phyloP scores from a whole-genome alignment of 1,284 basidiomycete genomes.

The Stereum hirsutum region DNA sequence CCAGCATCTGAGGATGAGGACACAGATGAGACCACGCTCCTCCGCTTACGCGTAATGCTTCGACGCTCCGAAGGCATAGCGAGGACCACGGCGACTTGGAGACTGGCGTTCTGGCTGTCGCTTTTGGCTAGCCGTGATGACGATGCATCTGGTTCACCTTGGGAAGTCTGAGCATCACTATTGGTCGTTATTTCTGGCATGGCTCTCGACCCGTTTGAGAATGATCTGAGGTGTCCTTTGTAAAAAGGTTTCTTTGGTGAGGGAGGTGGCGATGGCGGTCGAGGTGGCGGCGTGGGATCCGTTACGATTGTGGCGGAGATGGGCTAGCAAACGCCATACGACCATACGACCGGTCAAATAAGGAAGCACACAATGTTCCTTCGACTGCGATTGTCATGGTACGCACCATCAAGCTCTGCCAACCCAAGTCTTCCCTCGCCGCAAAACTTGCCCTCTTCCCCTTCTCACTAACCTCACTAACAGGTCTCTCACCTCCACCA shows the following conservation, averaged over 20 bases:
- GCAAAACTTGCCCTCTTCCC: too few relatives aligned
- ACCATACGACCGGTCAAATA: neutral
- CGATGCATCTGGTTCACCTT: neutral
- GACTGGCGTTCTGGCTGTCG: neutral
- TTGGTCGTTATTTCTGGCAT: neutral
- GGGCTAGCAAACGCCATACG: neutral
- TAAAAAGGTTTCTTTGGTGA: too few relatives aligned
- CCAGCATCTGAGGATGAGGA: too few relatives aligned
- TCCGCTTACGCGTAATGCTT: too few relatives aligned
- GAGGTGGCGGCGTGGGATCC: neutral
- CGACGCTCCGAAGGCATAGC: constrained; percentile 17
- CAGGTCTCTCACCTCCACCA: too few relatives aligned
- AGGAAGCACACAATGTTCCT: too few relatives aligned
- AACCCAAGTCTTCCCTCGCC: too few relatives aligned
- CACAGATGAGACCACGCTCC: too few relatives aligned
- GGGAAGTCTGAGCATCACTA: neutral
- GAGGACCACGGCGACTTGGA: constrained; percentile 18
- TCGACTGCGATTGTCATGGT: neutral
- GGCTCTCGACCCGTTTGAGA: neutral
- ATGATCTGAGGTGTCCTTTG: too few relatives aligned
- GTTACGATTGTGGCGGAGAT: neutral
- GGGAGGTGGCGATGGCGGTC: too few relatives aligned
- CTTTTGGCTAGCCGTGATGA: neutral
- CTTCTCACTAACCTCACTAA: neutral
- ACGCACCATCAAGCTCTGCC: constrained; percentile 8